Conservation (phyloP, 768 basidiomycete genomes). For the Suillus cothurnatus region DNA sequence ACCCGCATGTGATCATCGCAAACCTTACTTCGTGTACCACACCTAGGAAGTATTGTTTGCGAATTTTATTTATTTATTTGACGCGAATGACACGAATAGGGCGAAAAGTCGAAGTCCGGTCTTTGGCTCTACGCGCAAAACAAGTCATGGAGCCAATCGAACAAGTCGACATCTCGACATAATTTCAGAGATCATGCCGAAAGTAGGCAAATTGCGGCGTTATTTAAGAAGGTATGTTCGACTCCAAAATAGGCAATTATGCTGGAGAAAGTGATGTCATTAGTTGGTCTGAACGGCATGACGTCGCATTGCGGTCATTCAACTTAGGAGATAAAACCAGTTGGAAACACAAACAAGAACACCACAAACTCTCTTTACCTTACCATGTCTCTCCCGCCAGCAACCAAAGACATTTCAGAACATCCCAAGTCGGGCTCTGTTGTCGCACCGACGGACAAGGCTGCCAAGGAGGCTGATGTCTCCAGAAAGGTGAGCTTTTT, state of each 20-base stretch:
- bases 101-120: no score
- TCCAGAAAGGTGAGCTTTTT: conserved; percentile 62
- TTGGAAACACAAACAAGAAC: background rate
- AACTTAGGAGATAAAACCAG: conserved; percentile 8
- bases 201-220: background rate
- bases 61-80: no score
- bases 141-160: no score
- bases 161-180: no score
- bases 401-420: conserved; percentile 60
- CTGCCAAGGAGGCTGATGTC: conserved; percentile 68
- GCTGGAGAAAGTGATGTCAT: background rate
- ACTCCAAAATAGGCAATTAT: background rate
- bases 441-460: conserved; percentile 63
- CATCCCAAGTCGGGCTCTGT: conserved; percentile 62
- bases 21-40: no score
- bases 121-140: no score
- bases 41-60: no score
- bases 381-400: conserved; percentile 67
- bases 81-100: no score
- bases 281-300: background rate
- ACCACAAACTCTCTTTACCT: background rate
- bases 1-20: no score
- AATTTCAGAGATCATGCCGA: no score
- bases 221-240: background rate
- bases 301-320: conserved; percentile 18